Conservation (phyloP, 441 rosid genomes). For the Iberis amara region DNA sequence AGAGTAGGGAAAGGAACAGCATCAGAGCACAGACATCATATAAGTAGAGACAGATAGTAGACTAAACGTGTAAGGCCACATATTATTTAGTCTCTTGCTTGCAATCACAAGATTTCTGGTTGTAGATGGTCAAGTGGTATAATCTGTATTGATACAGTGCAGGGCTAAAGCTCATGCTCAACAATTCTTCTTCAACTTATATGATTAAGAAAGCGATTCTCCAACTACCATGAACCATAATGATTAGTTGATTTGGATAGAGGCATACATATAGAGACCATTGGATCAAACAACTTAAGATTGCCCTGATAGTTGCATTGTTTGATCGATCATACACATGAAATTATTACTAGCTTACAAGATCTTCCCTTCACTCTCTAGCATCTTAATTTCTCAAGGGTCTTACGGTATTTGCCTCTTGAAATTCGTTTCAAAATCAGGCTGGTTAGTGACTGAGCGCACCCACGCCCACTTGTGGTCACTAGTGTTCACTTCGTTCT, state of each 20-base stretch:
- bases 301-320: constrained; percentile 20
- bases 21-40: constrained; percentile 41
- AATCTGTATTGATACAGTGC: constrained; percentile 19
- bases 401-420: constrained; percentile 8
- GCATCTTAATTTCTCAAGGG: constrained; percentile 13
- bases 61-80: constrained; percentile 22
- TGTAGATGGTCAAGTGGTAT: constrained; percentile 26
- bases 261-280: constrained; percentile 6
- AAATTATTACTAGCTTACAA: constrained; percentile 18
- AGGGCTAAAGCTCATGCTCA: constrained; percentile 29
- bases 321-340: constrained; percentile 17
- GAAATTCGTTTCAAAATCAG: constrained; percentile 44
- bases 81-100: constrained; percentile 20
- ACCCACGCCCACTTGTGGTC: constrained; percentile 94
- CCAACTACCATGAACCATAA: constrained; percentile 8
- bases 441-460: constrained; percentile 74
- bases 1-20: constrained; percentile 32
- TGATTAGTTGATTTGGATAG: neutral
- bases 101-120: constrained; percentile 18
- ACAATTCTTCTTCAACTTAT: constrained; percentile 17
- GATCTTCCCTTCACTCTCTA: constrained; percentile 20
- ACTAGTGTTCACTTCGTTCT: constrained; percentile 50
- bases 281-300: neutral
- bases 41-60: constrained; percentile 44
- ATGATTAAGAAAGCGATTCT: constrained; percentile 8